phyloP scores from a whole-genome alignment of 805 yeast species.

The Saccharomyces mikatae region DNA sequence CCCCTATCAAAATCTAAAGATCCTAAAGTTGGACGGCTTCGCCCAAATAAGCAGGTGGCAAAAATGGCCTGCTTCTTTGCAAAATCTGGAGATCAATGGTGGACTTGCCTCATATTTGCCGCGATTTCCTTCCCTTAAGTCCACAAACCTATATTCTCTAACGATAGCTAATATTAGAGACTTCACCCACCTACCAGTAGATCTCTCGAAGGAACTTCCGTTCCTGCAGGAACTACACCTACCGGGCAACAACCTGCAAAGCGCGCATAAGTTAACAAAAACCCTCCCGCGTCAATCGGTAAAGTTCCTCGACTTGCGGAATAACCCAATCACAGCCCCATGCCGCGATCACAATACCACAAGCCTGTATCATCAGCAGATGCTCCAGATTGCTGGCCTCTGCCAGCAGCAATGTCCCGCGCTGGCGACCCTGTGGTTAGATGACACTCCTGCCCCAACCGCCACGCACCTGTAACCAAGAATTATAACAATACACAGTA shows the following conservation, averaged over 20 bases:
- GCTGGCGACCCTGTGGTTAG: not conserved
- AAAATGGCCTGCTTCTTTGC: constrained; percentile 1
- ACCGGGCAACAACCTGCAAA: constrained; percentile 11
- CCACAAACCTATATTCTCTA: constrained; percentile 8
- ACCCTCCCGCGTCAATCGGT: constrained; percentile 12
- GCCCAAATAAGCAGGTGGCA: constrained; percentile 1
- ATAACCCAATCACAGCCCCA: constrained; percentile 9
- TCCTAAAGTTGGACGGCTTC: constrained; percentile 3
- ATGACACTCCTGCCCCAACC: not conserved
- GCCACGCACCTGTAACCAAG: not conserved
- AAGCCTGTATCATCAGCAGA: not conserved
- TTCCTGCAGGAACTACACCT: constrained; percentile 12
- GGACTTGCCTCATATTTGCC: constrained; percentile 6
- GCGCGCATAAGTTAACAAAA: constrained; percentile 7
- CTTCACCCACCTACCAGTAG: constrained; percentile 7
- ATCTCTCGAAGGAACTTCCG: constrained; percentile 8
- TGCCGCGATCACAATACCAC: not conserved
- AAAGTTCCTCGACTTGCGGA: constrained; percentile 9
- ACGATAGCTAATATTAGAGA: constrained; percentile 7
- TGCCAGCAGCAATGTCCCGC: not conserved
- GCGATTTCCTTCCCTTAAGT: constrained; percentile 5
- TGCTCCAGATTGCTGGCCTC: not conserved
- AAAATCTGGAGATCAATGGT: constrained; percentile 2
- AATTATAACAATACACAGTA: not conserved
- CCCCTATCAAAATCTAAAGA: not conserved